Evolutionary conservation across 495 filamentous ascomycete species (phyloP), one percentile per base, ranked within the genome.

Genomic region (Daldinia bambusicola): DNA sequence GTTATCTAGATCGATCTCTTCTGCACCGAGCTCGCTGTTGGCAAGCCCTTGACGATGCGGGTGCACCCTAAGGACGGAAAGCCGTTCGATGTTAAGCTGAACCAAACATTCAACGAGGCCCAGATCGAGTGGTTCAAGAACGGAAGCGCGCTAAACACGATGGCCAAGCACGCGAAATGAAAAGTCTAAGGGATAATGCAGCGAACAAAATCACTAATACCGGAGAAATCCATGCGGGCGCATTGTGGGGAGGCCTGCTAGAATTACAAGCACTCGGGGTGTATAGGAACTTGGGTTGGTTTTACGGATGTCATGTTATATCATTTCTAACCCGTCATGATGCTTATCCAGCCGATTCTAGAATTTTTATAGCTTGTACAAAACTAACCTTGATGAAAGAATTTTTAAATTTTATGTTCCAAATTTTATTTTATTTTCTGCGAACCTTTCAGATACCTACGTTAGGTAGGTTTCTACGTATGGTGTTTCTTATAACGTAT

Each of bases 41-140:
- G 94, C 80, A 91, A 97, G 88, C 96, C 96, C 74, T 85, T 99
- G 77, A 98, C 93, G 56, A 87, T 98, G 80, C 86, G 84, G 71
- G 93, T 99, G 58, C 93, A 98, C 84, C 94, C 94, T 75, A 91
- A 92, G 85, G 86, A 94, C 68, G 93, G 93, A 75, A 72, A 87
- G 76, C 26, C 88, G 5, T 98, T 90, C 83, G 93, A 98, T 61
- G 79, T 95, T 70, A 87, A 92, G 85, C 89, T 99, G 57, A 83
- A 83, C 77, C 95, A 99, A 83, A 98, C 96, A 72, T 99, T 97
- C 90, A 99, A 99, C 85, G 92, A 92, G 80, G 87, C 89, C 64
- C 95, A 99, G 86, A 92, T 98, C 63, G 89, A 96, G 85, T 99
- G 95, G 95, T 99, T 99, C 89, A 92, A 92, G 84, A 92, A 98